A percentile compares a stretch with the other conserved stretches of the same genome.
These are phyloP conservation scores for California macrophylla DNA, from an alignment of 441 rosid genomes.

Conservation along the genomic window DNA sequence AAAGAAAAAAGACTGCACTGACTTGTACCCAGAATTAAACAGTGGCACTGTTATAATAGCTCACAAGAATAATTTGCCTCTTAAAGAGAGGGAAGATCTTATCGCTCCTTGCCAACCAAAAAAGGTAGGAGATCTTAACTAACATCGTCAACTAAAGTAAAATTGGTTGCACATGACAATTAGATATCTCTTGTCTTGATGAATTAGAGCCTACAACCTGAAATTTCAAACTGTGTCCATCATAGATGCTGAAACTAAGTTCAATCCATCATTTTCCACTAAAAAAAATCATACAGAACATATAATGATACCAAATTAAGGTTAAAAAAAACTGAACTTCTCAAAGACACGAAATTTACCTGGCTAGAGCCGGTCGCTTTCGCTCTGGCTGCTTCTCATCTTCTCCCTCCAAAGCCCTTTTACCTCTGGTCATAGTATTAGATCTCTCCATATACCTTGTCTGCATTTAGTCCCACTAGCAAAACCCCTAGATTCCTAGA, in stretches of 20 bases:
- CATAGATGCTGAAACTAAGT: background rate
- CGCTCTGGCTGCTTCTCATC: constrained; percentile 77
- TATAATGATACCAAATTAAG: background rate
- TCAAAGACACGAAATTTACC: constrained; percentile 26
- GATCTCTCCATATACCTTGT: constrained; percentile 79
- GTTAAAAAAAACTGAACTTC: background rate
- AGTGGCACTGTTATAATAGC: background rate
- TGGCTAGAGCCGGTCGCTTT: constrained; percentile 88
- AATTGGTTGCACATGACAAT: background rate
- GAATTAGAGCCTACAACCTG: background rate
- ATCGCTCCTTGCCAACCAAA: no score
- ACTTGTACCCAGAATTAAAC: background rate
- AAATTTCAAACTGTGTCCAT: background rate
- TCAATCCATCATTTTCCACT: background rate
- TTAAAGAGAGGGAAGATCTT: background rate
- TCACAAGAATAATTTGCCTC: background rate
- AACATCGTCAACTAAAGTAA: background rate
- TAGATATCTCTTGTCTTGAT: background rate
- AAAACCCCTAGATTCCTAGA: constrained; percentile 35
- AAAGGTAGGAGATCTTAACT: no score
- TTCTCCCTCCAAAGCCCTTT: constrained; percentile 62
- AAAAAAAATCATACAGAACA: background rate
- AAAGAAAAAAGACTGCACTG: no score
- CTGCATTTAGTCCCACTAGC: constrained; percentile 27
- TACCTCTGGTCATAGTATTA: constrained; percentile 73